A percentile compares a stretch with the other conserved stretches of the same genome.
Conservation (phyloP, 129 eudicot species). For the Flaveria bidentis region DNA sequence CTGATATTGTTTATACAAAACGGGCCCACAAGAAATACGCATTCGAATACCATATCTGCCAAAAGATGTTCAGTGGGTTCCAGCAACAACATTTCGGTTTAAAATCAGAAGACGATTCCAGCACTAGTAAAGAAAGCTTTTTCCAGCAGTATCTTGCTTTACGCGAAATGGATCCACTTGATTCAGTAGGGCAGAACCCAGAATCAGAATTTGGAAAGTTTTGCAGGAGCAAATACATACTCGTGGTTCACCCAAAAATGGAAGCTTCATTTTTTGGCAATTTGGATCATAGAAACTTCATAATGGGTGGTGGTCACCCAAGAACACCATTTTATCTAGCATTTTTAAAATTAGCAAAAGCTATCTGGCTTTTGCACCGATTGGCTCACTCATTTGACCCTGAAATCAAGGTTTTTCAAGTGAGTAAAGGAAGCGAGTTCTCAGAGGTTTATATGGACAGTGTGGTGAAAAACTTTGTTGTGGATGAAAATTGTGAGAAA, state of each 20-base stretch:
- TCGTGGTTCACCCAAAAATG: conserved; percentile 82
- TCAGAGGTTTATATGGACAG: conserved; percentile 93
- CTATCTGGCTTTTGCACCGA: conserved; percentile 83
- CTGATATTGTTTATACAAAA: conserved; percentile 62
- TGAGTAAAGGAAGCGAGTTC: conserved; percentile 65
- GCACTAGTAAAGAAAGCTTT: conserved; percentile 51
- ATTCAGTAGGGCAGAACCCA: conserved; percentile 74
- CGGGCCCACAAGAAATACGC: conserved; percentile 96
- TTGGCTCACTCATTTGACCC: conserved; percentile 80
- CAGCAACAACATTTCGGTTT: conserved; percentile 65
- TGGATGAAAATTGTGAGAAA: conserved; percentile 56
- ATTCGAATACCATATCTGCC: conserved; percentile 86
- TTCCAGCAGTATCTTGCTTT: conserved; percentile 74
- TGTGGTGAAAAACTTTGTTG: conserved; percentile 56
- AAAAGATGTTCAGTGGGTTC: conserved; percentile 80
- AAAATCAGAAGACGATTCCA: conserved; percentile 38
- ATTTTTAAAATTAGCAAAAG: conserved; percentile 74
- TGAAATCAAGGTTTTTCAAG: conserved; percentile 72
- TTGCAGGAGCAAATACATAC: conserved; percentile 76
- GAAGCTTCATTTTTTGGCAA: conserved; percentile 95
- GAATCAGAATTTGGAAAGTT: conserved; percentile 78
- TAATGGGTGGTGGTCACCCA: conserved; percentile 89
- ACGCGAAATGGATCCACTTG: conserved; percentile 82
- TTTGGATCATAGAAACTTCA: conserved; percentile 75
- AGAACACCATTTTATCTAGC: conserved; percentile 89